Conservation (phyloP, 352 stramenopile genomes). For the Phytophthora tubulina region DNA sequence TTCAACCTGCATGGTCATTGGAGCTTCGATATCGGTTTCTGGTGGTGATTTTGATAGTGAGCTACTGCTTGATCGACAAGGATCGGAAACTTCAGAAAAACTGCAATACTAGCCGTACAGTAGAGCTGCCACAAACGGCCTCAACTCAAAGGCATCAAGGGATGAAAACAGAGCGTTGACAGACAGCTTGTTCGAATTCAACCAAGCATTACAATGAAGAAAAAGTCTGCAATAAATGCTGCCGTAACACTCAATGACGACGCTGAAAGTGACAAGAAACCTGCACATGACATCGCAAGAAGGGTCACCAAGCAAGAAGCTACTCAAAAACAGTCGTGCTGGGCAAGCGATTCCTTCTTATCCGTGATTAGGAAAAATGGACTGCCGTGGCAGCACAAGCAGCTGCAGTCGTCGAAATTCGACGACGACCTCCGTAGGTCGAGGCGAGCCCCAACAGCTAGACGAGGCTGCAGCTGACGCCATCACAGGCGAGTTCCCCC, state of each 20-base stretch:
- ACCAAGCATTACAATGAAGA: too few relatives aligned
- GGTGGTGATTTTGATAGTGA: neutral
- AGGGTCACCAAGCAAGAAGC: constrained; percentile 2
- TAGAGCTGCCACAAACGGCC: neutral
- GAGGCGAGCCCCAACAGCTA: neutral
- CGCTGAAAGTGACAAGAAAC: too few relatives aligned
- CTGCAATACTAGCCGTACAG: neutral
- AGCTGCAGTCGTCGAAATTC: neutral
- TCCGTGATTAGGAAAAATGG: constrained; percentile 48
- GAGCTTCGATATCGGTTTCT: neutral
- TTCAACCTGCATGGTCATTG: constrained; percentile 67
- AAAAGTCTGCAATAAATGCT: too few relatives aligned
- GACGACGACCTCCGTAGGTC: neutral
- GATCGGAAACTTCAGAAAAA: constrained; percentile 9
- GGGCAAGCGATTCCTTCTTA: constrained; percentile 54
- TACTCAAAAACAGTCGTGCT: constrained; percentile 29
- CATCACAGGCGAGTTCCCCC: constrained; percentile 24
- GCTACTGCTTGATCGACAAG: neutral
- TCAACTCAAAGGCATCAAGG: too few relatives aligned
- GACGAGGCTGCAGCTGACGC: constrained; percentile 5
- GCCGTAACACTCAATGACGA: too few relatives aligned
- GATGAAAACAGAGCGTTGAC: too few relatives aligned
- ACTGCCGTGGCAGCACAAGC: constrained; percentile 20
- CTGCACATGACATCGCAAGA: too few relatives aligned
- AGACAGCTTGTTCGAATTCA: too few relatives aligned